Conservation (phyloP, 129 eudicot species). For the Daucus carota region DH1_v3.0 NC_030385.2:40488501-40489000, state of each 20-base stretch:
- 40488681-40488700: constrained; percentile 48
- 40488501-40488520: constrained; percentile 46
- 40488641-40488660: constrained; percentile 47
- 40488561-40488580: constrained; percentile 60
- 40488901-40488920: not conserved
- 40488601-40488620: constrained; percentile 67
- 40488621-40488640: constrained; percentile 81
- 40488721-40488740: constrained; percentile 10
- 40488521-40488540: constrained; percentile 46
- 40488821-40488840: not conserved
- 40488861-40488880: not conserved
- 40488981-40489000: not conserved
- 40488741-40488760: not conserved
- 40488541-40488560: constrained; percentile 46
- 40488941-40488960: not conserved
- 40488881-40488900: not conserved
- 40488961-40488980: not conserved
- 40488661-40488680: constrained; percentile 49
- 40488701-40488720: constrained; percentile 92
- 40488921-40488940: not conserved
- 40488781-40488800: not conserved
- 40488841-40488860: not conserved
- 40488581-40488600: constrained; percentile 82
- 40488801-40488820: not conserved
- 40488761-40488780: not conserved